Evolutionary conservation across 2,329 filamentous ascomycete species (phyloP).

Genomic region (Trichophyton simii): DNA sequence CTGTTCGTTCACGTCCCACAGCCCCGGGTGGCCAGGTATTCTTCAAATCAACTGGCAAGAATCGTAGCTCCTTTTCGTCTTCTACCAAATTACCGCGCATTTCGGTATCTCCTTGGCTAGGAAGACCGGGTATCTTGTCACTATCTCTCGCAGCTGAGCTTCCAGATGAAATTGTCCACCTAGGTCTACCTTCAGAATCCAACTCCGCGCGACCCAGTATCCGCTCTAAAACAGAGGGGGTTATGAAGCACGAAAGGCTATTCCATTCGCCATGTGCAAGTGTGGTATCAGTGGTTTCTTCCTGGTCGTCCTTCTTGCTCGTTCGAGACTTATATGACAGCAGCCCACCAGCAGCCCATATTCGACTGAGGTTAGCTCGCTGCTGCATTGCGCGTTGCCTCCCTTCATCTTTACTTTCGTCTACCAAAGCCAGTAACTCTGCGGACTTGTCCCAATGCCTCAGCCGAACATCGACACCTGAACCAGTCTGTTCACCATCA

Average conservation of each 20-base stretch:
- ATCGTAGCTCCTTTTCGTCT: conserved; percentile 37
- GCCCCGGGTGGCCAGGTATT: conserved; percentile 50
- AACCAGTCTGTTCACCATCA: conserved; percentile 7
- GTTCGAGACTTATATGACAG: conserved; percentile 29
- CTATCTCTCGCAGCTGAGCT: conserved; percentile 45
- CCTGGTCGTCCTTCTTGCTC: conserved; percentile 17
- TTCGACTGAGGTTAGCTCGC: conserved; percentile 43
- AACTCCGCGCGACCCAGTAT: conserved; percentile 34
- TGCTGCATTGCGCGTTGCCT: conserved; percentile 39
- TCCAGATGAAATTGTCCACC: conserved; percentile 46
- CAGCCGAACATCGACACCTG: conserved; percentile 35
- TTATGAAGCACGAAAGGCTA: conserved; percentile 40
- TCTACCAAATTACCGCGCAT: conserved; percentile 20
- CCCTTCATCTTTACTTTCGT: conserved; percentile 22
- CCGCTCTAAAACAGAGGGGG: conserved; percentile 36
- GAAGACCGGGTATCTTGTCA: conserved; percentile 49
- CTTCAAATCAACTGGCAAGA: conserved; percentile 49
- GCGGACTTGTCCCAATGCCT: conserved; percentile 41
- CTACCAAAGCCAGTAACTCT: conserved; percentile 27
- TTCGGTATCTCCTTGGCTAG: conserved; percentile 15
- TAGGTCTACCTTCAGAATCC: conserved; percentile 24
- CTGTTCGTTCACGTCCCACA: conserved; percentile 49
- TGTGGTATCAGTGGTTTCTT: conserved; percentile 11
- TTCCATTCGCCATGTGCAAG: conserved; percentile 38
- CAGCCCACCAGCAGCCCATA: conserved; percentile 42